Evolutionary conservation across 352 stramenopile genomes (phyloP).

Genomic region (Halophytophthora batemanensis): DNA sequence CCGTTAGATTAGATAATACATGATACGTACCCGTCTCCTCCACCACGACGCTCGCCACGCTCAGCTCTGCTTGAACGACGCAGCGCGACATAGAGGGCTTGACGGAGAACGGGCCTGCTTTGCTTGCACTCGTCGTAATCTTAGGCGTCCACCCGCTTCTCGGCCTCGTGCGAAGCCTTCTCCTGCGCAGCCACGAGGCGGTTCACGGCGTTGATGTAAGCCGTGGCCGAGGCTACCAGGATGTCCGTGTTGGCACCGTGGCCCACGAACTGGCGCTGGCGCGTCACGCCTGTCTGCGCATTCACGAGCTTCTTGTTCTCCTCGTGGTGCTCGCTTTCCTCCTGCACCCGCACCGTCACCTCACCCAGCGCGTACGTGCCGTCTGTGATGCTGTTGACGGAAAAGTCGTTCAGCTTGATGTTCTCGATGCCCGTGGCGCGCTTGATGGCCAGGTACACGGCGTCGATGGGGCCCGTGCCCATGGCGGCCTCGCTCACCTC

Average conservation of each 20-base stretch:
- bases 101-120: conserved; percentile 9
- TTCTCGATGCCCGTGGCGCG: conserved; percentile 75
- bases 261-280: conserved; percentile 85
- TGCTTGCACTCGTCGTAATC: conserved; percentile 23
- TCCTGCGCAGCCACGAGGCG: conserved; percentile 72
- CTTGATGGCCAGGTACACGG: conserved; percentile 86
- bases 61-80: too few species aligned
- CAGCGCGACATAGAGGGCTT: not conserved
- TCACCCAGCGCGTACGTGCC: conserved; percentile 84
- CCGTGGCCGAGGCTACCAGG: conserved; percentile 82
- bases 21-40: conserved; percentile 14
- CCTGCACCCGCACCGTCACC: conserved; percentile 82
- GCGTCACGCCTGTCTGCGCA: conserved; percentile 78
- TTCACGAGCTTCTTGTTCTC: conserved; percentile 77
- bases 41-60: not conserved
- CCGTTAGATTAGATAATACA: conserved; percentile 34
- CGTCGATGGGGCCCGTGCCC: conserved; percentile 84
- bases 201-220: conserved; percentile 88
- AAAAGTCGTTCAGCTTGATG: conserved; percentile 87
- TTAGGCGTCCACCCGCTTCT: conserved; percentile 38
- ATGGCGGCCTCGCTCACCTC: conserved; percentile 89
- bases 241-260: conserved; percentile 90
- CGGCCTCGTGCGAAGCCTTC: conserved; percentile 20
- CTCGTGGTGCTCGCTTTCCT: conserved; percentile 50
- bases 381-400: conserved; percentile 86